These are phyloP conservation scores for Arthrobotrys sinensis DNA, from an alignment of 2,329 filamentous ascomycete species.

Conservation along the genomic window DNA sequence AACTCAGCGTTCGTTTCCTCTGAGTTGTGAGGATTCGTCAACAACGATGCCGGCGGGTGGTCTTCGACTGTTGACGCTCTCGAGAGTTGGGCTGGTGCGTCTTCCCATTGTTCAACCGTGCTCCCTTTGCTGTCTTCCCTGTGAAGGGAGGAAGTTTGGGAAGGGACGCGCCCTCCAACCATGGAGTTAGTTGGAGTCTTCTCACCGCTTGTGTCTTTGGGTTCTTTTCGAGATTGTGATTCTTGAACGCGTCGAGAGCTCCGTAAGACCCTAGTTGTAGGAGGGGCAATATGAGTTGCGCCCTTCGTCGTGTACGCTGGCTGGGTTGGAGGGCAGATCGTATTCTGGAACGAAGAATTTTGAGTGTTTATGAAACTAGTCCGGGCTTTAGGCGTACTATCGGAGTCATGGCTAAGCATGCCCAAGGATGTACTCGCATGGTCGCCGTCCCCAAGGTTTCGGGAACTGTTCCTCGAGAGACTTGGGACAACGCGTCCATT, in stretches of 20 bases:
- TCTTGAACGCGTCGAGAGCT: slow-evolving; percentile 41
- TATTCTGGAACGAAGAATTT: slow-evolving; percentile 40
- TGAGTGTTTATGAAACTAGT: slow-evolving; percentile 46
- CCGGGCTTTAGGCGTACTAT: slow-evolving; percentile 52
- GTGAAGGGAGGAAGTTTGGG: slow-evolving; percentile 12
- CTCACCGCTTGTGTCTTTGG: slow-evolving; percentile 29
- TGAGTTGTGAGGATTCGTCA: slow-evolving; percentile 40
- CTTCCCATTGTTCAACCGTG: slow-evolving; percentile 37
- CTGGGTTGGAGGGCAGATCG: slow-evolving; percentile 9
- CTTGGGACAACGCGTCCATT: slow-evolving; percentile 33
- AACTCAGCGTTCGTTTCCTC: slow-evolving; percentile 41
- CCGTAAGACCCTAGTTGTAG: slow-evolving; percentile 35
- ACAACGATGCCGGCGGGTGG: slow-evolving; percentile 35
- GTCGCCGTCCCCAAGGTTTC: slow-evolving; percentile 36
- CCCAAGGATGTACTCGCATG: slow-evolving; percentile 30
- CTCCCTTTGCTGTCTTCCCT: slow-evolving; percentile 39
- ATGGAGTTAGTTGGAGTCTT: slow-evolving; percentile 47
- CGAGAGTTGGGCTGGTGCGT: slow-evolving; percentile 41
- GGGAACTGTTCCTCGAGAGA: slow-evolving; percentile 45
- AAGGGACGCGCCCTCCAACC: slow-evolving; percentile 8
- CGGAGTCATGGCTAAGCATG: slow-evolving; percentile 49
- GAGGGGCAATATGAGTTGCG: not conserved
- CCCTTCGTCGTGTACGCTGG: slow-evolving; percentile 5
- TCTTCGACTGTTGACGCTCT: slow-evolving; percentile 49
- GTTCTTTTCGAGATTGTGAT: not conserved